These are phyloP conservation scores for Sclerotinia minor DNA, from an alignment of 2,329 filamentous ascomycete genomes.

Conservation along the genomic window DNA sequence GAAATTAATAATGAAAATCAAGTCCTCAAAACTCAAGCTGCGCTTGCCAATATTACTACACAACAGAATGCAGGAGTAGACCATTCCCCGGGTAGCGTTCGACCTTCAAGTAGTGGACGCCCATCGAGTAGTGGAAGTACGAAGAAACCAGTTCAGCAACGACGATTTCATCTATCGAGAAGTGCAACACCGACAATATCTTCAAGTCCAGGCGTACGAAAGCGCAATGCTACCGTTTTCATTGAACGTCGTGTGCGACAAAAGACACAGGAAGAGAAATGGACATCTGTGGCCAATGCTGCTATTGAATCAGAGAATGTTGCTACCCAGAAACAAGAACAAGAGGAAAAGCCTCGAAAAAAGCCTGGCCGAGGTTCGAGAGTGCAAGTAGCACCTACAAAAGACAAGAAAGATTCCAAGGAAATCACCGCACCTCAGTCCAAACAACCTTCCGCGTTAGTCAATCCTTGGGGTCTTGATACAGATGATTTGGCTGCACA, in stretches of 20 bases:
- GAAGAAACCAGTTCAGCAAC: constrained; percentile 41
- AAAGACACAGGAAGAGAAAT: constrained; percentile 19
- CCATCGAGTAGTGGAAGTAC: constrained; percentile 4
- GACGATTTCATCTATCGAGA: constrained; percentile 58
- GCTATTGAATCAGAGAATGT: neutral
- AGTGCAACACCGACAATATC: constrained; percentile 39
- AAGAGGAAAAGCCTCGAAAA: constrained; percentile 31
- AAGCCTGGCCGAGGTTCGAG: constrained; percentile 36
- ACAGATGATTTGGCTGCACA: constrained; percentile 51
- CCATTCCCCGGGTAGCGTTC: neutral
- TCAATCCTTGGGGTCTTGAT: constrained; percentile 43
- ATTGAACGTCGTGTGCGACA: constrained; percentile 52
- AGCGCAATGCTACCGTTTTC: constrained; percentile 51
- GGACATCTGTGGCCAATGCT: constrained; percentile 4
- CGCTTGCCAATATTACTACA: neutral
- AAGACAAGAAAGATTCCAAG: neutral
- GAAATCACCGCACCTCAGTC: constrained; percentile 4
- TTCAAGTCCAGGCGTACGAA: constrained; percentile 21
- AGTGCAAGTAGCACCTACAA: constrained; percentile 19
- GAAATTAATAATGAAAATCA: constrained; percentile 9
- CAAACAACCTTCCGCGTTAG: constrained; percentile 33
- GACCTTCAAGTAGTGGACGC: neutral
- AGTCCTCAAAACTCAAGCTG: neutral
- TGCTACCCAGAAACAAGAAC: constrained; percentile 13
- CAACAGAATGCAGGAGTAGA: constrained; percentile 10